Conservation (phyloP, 2,329 filamentous ascomycete genomes). For the Tolypocladium pustulatum region DNA sequence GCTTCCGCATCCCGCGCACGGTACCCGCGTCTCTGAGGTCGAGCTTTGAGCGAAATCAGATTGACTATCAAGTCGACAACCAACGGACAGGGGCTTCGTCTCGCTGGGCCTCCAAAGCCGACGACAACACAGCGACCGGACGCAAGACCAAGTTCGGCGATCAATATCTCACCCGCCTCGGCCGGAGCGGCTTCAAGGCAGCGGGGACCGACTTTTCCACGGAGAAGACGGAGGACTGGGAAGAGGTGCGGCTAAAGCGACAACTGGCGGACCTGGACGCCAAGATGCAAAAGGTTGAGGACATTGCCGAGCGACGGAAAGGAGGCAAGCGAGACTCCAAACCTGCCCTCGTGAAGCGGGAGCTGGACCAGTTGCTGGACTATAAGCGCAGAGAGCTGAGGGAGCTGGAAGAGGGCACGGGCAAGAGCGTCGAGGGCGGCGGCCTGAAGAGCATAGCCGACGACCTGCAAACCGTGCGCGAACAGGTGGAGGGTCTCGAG, state of each 20-base stretch:
- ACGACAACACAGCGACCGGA: slow-evolving; percentile 73
- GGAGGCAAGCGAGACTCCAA: slow-evolving; percentile 63
- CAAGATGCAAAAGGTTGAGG: slow-evolving; percentile 76
- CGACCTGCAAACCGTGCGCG: slow-evolving; percentile 80
- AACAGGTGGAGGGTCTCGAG: slow-evolving; percentile 89
- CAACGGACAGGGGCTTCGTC: slow-evolving; percentile 53
- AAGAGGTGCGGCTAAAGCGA: slow-evolving; percentile 90
- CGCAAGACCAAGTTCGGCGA: slow-evolving; percentile 97
- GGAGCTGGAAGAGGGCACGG: slow-evolving; percentile 63
- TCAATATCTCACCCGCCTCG: slow-evolving; percentile 85
- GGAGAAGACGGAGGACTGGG: slow-evolving; percentile 88
- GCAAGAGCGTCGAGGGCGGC: slow-evolving; percentile 58
- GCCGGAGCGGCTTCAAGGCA: slow-evolving; percentile 70
- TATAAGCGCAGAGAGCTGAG: slow-evolving; percentile 79
- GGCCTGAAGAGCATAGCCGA: slow-evolving; percentile 69
- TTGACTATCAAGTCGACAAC: slow-evolving; percentile 88
- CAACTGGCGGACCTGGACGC: slow-evolving; percentile 82
- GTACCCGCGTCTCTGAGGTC: slow-evolving; percentile 85
- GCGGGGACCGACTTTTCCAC: slow-evolving; percentile 83
- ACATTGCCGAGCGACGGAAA: slow-evolving; percentile 53
- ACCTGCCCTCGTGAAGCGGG: slow-evolving; percentile 85
- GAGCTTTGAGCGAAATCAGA: slow-evolving; percentile 90
- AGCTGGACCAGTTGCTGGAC: slow-evolving; percentile 87
- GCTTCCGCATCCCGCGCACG: slow-evolving; percentile 82
- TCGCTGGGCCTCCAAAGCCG: slow-evolving; percentile 68